These are phyloP conservation scores for Alloteropsis semialata DNA, from an alignment of 176 grass and related monocot species.

Conservation along the genomic window DNA sequence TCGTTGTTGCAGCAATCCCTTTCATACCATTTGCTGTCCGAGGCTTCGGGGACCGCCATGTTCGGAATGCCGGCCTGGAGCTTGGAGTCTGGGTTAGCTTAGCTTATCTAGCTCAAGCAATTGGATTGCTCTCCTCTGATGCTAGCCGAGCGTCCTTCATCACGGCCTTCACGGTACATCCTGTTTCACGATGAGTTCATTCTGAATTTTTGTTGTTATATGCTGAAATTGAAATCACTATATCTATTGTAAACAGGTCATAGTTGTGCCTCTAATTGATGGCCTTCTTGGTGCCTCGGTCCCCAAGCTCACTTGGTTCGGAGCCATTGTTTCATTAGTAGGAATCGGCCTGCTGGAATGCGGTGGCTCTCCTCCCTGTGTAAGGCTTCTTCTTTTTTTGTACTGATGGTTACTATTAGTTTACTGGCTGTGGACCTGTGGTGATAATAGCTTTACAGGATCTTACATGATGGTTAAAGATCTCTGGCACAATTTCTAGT, in stretches of 20 bases:
- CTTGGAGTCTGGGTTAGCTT: slow-evolving; percentile 85
- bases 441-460: background rate
- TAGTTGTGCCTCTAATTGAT: slow-evolving; percentile 89
- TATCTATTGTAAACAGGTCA: slow-evolving; percentile 57
- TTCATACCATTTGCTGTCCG: slow-evolving; percentile 59
- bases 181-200: background rate
- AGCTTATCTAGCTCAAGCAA: slow-evolving; percentile 76
- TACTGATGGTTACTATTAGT: slow-evolving; percentile 2
- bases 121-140: slow-evolving; percentile 83
- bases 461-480: background rate
- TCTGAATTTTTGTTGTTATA: background rate
- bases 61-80: slow-evolving; percentile 63
- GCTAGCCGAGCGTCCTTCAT: slow-evolving; percentile 86
- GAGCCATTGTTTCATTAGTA: slow-evolving; percentile 56
- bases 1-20: slow-evolving; percentile 63
- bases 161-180: slow-evolving; percentile 71
- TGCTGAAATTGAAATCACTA: slow-evolving; percentile 9
- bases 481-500: background rate
- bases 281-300: slow-evolving; percentile 70
- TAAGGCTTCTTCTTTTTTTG: slow-evolving; percentile 30
- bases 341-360: slow-evolving; percentile 77
- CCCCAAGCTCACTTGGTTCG: slow-evolving; percentile 72
- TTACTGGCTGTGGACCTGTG: background rate
- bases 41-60: slow-evolving; percentile 38
- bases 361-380: slow-evolving; percentile 82